These are phyloP conservation scores for Penicillium frequentans DNA, from an alignment of 2,329 filamentous ascomycete genomes.

Conservation along the genomic window DNA sequence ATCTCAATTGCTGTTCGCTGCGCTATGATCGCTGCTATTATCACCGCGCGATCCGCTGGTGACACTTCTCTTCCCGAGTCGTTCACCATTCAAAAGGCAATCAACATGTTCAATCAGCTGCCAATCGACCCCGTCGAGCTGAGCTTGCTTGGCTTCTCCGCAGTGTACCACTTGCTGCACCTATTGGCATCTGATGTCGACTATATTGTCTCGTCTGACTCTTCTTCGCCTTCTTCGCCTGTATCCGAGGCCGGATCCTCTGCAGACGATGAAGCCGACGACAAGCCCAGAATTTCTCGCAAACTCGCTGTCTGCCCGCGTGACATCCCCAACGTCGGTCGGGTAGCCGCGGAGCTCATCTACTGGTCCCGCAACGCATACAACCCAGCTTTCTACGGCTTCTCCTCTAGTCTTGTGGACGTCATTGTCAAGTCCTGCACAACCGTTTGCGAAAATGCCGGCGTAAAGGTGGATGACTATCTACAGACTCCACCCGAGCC, in stretches of 20 bases:
- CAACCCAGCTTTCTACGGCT: constrained; percentile 44
- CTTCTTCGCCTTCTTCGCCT: constrained; percentile 29
- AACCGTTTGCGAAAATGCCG: constrained; percentile 34
- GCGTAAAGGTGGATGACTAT: constrained; percentile 36
- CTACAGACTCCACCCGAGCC: constrained; percentile 23
- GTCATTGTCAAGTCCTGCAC: constrained; percentile 41
- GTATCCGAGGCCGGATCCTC: constrained; percentile 25
- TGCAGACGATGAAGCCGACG: constrained; percentile 30
- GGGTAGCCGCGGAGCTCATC: constrained; percentile 42
- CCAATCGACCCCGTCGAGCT: constrained; percentile 45
- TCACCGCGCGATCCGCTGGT: constrained; percentile 38
- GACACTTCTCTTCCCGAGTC: constrained; percentile 34
- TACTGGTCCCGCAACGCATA: constrained; percentile 48
- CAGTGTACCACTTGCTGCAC: constrained; percentile 44
- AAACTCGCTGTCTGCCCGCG: constrained; percentile 16
- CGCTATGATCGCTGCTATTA: constrained; percentile 58
- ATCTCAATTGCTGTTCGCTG: constrained; percentile 59
- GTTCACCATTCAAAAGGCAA: constrained; percentile 42
- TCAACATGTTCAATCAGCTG: constrained; percentile 43
- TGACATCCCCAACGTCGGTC: constrained; percentile 35
- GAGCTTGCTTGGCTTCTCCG: constrained; percentile 42
- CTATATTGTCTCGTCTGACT: constrained; percentile 36
- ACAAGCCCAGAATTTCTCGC: constrained; percentile 8
- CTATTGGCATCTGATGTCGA: constrained; percentile 43
- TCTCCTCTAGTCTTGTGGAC: constrained; percentile 38